These are phyloP conservation scores for Rhodotorula sp. DNA, from an alignment of 1,284 basidiomycete species.

Conservation along the genomic window DNA sequence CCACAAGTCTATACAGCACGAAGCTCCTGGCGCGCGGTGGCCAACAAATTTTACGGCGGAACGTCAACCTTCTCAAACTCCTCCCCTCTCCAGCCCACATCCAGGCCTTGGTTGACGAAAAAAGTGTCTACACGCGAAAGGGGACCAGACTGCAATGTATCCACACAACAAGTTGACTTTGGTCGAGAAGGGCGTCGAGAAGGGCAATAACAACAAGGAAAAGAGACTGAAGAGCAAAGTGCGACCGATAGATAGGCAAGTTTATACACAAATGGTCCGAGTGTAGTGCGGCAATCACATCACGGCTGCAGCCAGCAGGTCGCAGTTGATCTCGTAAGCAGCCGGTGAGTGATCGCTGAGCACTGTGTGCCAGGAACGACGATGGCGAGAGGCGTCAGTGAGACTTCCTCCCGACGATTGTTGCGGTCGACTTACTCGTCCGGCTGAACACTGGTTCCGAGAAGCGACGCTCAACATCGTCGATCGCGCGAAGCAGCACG, in stretches of 20 bases:
- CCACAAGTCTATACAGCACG: no score
- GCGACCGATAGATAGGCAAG: background rate
- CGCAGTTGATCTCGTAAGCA: constrained; percentile 29
- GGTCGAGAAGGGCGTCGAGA: background rate
- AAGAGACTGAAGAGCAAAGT: background rate
- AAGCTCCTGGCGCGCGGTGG: no score
- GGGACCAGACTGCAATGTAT: no score
- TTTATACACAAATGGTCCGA: background rate
- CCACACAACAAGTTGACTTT: background rate
- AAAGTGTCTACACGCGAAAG: no score
- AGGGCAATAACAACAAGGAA: background rate
- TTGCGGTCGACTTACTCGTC: constrained; percentile 17
- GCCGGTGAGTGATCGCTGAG: constrained; percentile 37
- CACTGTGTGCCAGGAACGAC: constrained; percentile 6
- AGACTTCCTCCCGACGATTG: no score
- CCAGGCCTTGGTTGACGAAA: no score
- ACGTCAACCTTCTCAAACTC: no score
- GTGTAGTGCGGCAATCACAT: constrained; percentile 2
- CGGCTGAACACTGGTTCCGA: constrained; percentile 52
- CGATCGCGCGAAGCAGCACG: constrained; percentile 53
- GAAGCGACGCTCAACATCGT: constrained; percentile 55
- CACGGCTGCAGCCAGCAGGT: constrained; percentile 30
- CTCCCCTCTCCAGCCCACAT: no score
- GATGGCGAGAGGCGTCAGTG: no score
- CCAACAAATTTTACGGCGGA: no score